These are phyloP conservation scores for Liquidambar formosana DNA, from an alignment of 164 flowering plant genomes.

Conservation along the genomic window DNA sequence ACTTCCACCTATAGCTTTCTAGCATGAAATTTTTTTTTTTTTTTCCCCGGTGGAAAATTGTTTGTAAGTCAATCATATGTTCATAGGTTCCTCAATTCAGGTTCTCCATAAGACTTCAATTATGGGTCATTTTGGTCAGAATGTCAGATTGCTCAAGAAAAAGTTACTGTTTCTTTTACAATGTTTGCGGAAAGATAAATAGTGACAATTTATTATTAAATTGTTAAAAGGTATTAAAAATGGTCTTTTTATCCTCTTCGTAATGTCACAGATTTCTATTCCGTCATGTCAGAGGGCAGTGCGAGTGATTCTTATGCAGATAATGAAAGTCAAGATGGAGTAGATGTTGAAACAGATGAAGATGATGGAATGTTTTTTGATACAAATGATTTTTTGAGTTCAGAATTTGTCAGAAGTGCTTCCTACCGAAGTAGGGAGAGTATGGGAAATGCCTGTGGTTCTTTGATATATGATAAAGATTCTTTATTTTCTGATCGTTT, in stretches of 20 bases:
- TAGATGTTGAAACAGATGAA: slow-evolving; percentile 87
- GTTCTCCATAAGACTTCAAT: neutral
- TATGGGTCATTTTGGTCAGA: neutral
- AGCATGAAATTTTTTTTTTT: neutral
- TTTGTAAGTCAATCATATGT: neutral
- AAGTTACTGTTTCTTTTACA: neutral
- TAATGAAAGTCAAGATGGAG: slow-evolving; percentile 88
- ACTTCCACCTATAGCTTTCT: neutral
- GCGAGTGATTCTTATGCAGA: slow-evolving; percentile 84
- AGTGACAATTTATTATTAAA: too few species aligned
- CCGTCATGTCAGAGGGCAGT: slow-evolving; percentile 90
- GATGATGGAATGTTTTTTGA: slow-evolving; percentile 85
- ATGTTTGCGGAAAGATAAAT: neutral
- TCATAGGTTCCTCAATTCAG: neutral
- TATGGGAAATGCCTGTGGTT: slow-evolving; percentile 40
- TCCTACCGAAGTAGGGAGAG: slow-evolving; percentile 74
- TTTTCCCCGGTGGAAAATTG: too few species aligned
- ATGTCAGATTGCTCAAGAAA: neutral
- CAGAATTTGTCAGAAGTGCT: slow-evolving; percentile 83
- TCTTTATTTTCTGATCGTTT: slow-evolving; percentile 49
- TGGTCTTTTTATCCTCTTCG: neutral
- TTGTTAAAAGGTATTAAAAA: neutral
- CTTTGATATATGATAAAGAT: slow-evolving; percentile 45
- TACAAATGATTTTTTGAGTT: slow-evolving; percentile 72
- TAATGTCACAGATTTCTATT: slow-evolving; percentile 78